phyloP scores from a whole-genome alignment of 2,329 filamentous ascomycete genomes.

The Boeremia lycopersici region DNA sequence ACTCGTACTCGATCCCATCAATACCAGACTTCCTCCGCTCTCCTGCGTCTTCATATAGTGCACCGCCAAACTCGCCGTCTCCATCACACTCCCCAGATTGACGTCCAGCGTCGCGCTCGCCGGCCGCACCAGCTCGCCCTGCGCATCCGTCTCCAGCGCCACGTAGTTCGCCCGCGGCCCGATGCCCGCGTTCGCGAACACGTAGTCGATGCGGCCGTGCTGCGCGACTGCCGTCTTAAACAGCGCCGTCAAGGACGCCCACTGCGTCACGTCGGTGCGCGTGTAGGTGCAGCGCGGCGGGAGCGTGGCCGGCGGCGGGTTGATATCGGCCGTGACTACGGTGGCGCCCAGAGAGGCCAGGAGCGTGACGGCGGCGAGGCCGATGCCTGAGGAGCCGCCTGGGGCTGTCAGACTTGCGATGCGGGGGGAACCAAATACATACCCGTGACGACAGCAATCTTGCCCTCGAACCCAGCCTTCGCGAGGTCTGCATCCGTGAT shows the following conservation, averaged over 20 bases:
- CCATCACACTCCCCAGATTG: slow-evolving; percentile 57
- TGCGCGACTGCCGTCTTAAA: slow-evolving; percentile 58
- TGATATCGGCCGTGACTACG: slow-evolving; percentile 63
- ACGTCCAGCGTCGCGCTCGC: slow-evolving; percentile 54
- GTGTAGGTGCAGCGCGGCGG: slow-evolving; percentile 31
- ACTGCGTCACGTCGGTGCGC: slow-evolving; percentile 54
- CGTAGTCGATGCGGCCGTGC: slow-evolving; percentile 54
- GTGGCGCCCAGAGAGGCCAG: slow-evolving; percentile 59
- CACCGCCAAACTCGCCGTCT: slow-evolving; percentile 57
- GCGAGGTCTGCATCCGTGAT: slow-evolving; percentile 28
- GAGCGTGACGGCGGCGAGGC: slow-evolving; percentile 59
- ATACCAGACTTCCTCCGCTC: slow-evolving; percentile 59
- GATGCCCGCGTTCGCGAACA: slow-evolving; percentile 63
- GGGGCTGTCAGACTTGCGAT: background rate
- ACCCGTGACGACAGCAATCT: slow-evolving; percentile 32
- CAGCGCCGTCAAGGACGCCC: slow-evolving; percentile 57
- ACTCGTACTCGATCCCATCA: slow-evolving; percentile 59
- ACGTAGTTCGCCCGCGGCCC: slow-evolving; percentile 56
- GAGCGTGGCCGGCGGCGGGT: slow-evolving; percentile 38
- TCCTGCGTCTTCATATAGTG: slow-evolving; percentile 58
- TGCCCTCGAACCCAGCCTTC: slow-evolving; percentile 24
- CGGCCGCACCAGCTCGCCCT: slow-evolving; percentile 58
- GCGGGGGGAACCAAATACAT: background rate
- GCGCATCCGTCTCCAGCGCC: slow-evolving; percentile 54
- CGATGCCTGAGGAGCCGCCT: slow-evolving; percentile 65